A percentile compares a stretch with the other conserved stretches of the same genome.
These are phyloP conservation scores for Alternaria infectoria DNA, from an alignment of 2,329 filamentous ascomycete genomes.

Conservation along the genomic window DNA sequence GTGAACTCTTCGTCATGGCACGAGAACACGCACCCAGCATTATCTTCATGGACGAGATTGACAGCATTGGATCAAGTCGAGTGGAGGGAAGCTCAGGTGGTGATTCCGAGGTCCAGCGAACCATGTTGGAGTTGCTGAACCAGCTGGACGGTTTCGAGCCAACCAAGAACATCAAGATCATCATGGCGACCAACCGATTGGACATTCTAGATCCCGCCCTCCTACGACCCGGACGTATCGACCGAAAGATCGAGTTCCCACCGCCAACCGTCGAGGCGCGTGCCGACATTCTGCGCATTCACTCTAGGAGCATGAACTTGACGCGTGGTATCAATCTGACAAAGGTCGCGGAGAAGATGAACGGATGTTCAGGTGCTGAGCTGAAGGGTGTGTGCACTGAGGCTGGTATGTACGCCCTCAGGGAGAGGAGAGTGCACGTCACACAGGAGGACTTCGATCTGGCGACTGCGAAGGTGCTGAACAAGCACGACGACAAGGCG, in stretches of 20 bases:
- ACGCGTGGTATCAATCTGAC: slow-evolving; percentile 96
- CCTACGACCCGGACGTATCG: slow-evolving; percentile 93
- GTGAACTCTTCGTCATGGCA: slow-evolving; percentile 98
- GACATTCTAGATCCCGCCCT: slow-evolving; percentile 97
- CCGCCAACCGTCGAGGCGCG: slow-evolving; percentile 94
- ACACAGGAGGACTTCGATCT: slow-evolving; percentile 99
- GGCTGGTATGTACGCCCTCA: slow-evolving; percentile 95
- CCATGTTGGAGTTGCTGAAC: slow-evolving; percentile 97
- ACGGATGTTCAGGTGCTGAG: slow-evolving; percentile 96
- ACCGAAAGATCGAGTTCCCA: slow-evolving; percentile 98
- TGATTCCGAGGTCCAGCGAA: slow-evolving; percentile 97
- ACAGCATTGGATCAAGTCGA: slow-evolving; percentile 96
- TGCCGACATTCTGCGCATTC: slow-evolving; percentile 96
- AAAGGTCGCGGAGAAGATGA: slow-evolving; percentile 99
- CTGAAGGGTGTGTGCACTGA: slow-evolving; percentile 99
- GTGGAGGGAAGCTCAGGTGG: slow-evolving; percentile 95
- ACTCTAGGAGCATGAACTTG: slow-evolving; percentile 97
- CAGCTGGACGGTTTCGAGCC: slow-evolving; percentile 98
- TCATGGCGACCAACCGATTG: slow-evolving; percentile 98
- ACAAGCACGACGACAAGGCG: slow-evolving; percentile 99
- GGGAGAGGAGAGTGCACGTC: slow-evolving; percentile 94
- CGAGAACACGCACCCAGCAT: slow-evolving; percentile 97
- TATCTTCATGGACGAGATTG: slow-evolving; percentile 99
- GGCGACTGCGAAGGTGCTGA: slow-evolving; percentile 97
- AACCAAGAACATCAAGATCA: slow-evolving; percentile 99